These are phyloP conservation scores for Candolleomyces efflorescens DNA, from an alignment of 768 basidiomycete species.

Conservation along the genomic window DNA sequence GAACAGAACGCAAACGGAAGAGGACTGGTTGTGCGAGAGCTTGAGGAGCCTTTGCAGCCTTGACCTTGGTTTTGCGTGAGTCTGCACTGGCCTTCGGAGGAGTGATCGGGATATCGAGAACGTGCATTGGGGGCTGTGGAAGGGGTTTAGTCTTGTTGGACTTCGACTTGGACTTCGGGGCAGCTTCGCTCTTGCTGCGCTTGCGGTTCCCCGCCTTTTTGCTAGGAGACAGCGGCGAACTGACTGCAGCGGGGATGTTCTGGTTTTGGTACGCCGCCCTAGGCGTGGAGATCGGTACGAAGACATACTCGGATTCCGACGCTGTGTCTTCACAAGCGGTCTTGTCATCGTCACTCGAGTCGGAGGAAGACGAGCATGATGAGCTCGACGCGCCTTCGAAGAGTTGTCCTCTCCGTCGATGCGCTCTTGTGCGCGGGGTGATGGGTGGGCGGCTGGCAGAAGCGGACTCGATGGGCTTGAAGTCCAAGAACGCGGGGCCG, in stretches of 20 bases:
- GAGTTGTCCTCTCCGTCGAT: slow-evolving; percentile 11
- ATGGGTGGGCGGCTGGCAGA: slow-evolving; percentile 1
- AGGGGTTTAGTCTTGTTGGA: slow-evolving; percentile 1
- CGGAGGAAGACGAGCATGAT: slow-evolving; percentile 2
- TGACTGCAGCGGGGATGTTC: slow-evolving; percentile 12
- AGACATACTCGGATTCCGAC: slow-evolving; percentile 12
- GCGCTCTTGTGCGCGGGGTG: slow-evolving; percentile 9
- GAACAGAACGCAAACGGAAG: slow-evolving; percentile 19
- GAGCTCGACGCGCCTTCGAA: slow-evolving; percentile 7
- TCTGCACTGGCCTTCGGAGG: neutral
- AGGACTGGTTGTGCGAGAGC: slow-evolving; percentile 25
- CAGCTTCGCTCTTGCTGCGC: slow-evolving; percentile 3
- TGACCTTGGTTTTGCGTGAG: neutral
- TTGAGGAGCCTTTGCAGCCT: slow-evolving; percentile 10
- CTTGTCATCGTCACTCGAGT: neutral
- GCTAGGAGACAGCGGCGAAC: neutral
- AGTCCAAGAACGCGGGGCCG: neutral
- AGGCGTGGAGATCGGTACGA: slow-evolving; percentile 12
- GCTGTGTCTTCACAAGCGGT: slow-evolving; percentile 10
- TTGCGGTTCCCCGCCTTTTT: neutral
- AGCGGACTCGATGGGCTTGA: neutral
- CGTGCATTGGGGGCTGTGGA: neutral
- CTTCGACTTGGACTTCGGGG: neutral
- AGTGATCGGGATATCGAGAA: neutral
- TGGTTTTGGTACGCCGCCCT: slow-evolving; percentile 1